Percentiles rank a stretch among this genome's conserved stretches.
Evolutionary conservation across 129 eudicot species (phyloP).

Genomic region (Flaveria trinervia): DNA sequence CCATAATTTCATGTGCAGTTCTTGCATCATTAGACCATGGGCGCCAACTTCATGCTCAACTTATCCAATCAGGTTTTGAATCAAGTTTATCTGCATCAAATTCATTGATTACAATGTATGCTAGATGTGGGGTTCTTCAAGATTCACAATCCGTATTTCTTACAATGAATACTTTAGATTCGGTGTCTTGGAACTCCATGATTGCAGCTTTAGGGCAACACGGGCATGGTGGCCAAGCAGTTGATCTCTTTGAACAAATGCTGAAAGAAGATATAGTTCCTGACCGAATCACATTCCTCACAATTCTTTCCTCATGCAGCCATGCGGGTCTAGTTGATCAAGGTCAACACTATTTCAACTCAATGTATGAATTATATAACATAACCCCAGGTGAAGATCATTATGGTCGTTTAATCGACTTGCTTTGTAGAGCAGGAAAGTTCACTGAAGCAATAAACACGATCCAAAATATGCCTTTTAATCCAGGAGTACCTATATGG

Average conservation of each 20-base stretch:
- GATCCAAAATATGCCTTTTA: conserved; percentile 61
- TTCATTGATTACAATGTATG: conserved; percentile 85
- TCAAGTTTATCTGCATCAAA: conserved; percentile 81
- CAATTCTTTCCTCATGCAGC: conserved; percentile 83
- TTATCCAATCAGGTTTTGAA: conserved; percentile 63
- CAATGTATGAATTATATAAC: conserved; percentile 48
- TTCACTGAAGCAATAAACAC: conserved; percentile 58
- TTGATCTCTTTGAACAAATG: conserved; percentile 65
- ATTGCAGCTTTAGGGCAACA: conserved; percentile 87
- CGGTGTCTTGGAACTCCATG: conserved; percentile 95
- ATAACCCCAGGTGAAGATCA: conserved; percentile 88
- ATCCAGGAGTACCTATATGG: conserved; percentile 71
- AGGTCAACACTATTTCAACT: conserved; percentile 57
- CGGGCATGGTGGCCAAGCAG: conserved; percentile 73
- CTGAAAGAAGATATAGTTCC: conserved; percentile 61
- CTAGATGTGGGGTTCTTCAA: conserved; percentile 72
- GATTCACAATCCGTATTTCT: conserved; percentile 48
- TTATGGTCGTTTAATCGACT: conserved; percentile 72
- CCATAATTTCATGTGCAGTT: conserved; percentile 71
- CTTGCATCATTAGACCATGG: conserved; percentile 84
- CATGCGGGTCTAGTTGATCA: conserved; percentile 76
- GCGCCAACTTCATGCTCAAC: conserved; percentile 84
- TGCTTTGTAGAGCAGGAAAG: conserved; percentile 75
- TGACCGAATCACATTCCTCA: conserved; percentile 75
- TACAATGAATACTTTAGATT: conserved; percentile 68